A percentile compares a stretch with the other conserved stretches of the same genome.
phyloP scores from a whole-genome alignment of 148 eudicot genomes.

The Nepenthes gracilis region DNA sequence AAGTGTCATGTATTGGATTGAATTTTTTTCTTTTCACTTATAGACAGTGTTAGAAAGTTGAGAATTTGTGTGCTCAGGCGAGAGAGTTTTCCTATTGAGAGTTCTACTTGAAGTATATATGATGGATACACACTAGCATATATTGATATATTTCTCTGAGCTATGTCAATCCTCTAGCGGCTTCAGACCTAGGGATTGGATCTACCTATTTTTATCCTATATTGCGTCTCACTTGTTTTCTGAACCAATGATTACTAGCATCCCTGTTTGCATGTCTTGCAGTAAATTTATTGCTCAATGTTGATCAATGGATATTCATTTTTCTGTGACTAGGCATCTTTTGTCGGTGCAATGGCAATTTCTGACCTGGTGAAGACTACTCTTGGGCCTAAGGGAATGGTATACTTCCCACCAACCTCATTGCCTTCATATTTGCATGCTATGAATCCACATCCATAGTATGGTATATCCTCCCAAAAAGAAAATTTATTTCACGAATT shows the following conservation, averaged over 20 bases:
- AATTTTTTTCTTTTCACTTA: background rate
- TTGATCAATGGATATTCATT: background rate
- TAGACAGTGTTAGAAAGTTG: background rate
- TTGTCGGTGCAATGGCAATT: conserved; percentile 86
- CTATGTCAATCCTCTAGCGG: too few relatives aligned
- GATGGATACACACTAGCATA: too few relatives aligned
- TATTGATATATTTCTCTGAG: too few relatives aligned
- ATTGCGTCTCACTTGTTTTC: too few relatives aligned
- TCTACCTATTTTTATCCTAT: too few relatives aligned
- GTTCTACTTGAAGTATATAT: too few relatives aligned
- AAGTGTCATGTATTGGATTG: conserved; percentile 9
- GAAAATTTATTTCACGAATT: too few relatives aligned
- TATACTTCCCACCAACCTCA: conserved; percentile 9
- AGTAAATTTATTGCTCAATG: background rate
- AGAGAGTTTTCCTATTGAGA: background rate
- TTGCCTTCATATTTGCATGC: background rate
- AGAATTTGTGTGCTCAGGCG: background rate
- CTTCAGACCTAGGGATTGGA: too few relatives aligned
- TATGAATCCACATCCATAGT: background rate
- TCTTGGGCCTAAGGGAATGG: conserved; percentile 98
- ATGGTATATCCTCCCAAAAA: too few relatives aligned
- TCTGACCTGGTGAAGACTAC: conserved; percentile 94
- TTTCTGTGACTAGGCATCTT: conserved; percentile 45
- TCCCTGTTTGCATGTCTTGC: background rate
- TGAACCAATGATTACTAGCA: too few relatives aligned